Evolutionary conservation across 2,329 filamentous ascomycete species (phyloP).

Genomic region (Cadophora luteo-olivacea): DNA sequence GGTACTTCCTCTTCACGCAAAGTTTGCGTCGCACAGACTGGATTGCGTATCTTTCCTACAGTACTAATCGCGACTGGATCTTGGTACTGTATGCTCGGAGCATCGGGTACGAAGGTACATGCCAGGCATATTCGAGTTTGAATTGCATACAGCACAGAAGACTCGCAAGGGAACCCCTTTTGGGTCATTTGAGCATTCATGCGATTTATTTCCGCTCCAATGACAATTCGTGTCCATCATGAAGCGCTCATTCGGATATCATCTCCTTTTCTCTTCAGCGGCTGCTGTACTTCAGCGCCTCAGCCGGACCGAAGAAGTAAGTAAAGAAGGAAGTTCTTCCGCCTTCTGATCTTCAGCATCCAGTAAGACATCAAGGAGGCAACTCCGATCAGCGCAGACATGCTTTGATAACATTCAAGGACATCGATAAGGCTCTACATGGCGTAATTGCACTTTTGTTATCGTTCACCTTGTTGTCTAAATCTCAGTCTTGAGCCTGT

Average conservation of each 20-base stretch:
- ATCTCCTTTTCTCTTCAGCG: not conserved
- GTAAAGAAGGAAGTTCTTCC: not conserved
- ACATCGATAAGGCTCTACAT: not conserved
- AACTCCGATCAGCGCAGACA: not conserved
- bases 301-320: not conserved
- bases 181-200: not conserved
- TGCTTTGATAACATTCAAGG: not conserved
- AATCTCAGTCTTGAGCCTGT: not conserved
- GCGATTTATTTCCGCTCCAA: not conserved
- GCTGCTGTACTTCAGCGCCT: not conserved
- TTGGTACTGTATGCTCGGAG: not conserved
- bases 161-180: constrained; percentile 2
- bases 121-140: not conserved
- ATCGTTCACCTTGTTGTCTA: not conserved
- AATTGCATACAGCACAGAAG: not conserved
- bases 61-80: not conserved
- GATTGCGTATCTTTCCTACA: not conserved
- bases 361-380: not conserved
- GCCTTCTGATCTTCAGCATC: not conserved
- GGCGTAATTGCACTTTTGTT: constrained; percentile 1
- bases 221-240: not conserved
- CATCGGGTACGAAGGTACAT: not conserved
- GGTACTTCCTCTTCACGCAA: not conserved
- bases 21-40: not conserved
- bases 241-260: not conserved